Conservation (phyloP, 139 green algal species). For the Tetraselmis chui region DNA sequence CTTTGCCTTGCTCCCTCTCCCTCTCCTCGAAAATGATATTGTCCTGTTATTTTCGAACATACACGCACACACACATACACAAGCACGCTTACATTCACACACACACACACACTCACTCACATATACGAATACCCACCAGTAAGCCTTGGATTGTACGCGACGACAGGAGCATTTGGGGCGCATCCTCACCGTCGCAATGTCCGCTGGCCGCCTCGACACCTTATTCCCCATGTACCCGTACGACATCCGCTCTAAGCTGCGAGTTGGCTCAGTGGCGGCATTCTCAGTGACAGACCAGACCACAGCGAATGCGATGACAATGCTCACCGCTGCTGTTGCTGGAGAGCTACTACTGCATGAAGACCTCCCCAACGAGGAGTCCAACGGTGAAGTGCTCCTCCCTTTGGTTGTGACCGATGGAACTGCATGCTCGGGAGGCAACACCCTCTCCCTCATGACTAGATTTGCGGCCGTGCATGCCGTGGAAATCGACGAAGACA, state of each 20-base stretch:
- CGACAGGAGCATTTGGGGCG: neutral
- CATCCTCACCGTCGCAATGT: neutral
- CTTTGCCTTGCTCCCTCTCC: no score
- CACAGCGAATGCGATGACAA: constrained; percentile 12
- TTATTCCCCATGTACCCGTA: constrained; percentile 20
- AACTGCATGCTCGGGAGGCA: constrained; percentile 22
- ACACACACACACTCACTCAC: no score
- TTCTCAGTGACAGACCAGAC: constrained; percentile 26
- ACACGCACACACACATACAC: no score
- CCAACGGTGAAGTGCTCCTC: constrained; percentile 5
- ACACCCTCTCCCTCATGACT: constrained; percentile 11
- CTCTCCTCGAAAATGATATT: no score
- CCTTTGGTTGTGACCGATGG: constrained; percentile 14
- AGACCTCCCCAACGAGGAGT: no score
- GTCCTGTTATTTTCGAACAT: no score
- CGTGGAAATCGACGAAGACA: constrained; percentile 22
- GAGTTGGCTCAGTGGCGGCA: constrained; percentile 14
- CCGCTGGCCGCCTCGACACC: constrained; percentile 14
- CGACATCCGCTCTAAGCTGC: constrained; percentile 3
- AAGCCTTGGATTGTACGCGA: no score
- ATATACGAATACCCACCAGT: no score
- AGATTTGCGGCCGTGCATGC: constrained; percentile 10
- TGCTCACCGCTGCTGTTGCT: neutral
- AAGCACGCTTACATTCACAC: no score
- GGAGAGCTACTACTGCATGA: neutral